phyloP scores from a whole-genome alignment of 306 rosid genomes.

The Trifolium repens region DNA sequence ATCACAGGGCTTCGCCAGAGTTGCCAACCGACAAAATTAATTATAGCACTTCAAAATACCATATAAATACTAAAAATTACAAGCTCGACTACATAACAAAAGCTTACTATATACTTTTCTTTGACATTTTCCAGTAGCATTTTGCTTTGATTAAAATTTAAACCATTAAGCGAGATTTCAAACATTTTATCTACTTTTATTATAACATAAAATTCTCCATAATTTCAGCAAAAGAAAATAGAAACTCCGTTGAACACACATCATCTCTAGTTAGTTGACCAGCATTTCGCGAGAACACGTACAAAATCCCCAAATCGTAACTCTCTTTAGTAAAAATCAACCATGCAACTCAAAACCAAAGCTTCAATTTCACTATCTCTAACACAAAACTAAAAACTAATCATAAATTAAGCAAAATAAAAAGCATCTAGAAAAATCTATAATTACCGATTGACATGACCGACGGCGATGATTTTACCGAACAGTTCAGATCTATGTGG shows the following conservation, averaged over 20 bases:
- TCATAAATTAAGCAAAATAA: background rate
- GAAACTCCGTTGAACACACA: background rate
- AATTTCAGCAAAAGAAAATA: background rate
- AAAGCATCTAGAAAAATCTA: background rate
- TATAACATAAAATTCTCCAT: background rate
- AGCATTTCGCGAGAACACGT: background rate
- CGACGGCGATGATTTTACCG: conserved; percentile 49
- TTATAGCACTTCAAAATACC: background rate
- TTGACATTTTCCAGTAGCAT: background rate
- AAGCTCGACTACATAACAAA: background rate
- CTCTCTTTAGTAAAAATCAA: background rate
- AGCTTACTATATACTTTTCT: background rate
- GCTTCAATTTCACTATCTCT: conserved; percentile 18
- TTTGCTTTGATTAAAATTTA: background rate
- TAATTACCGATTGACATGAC: conserved; percentile 63
- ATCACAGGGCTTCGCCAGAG: background rate
- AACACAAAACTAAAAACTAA: conserved; percentile 19
- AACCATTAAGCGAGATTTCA: background rate
- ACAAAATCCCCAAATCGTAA: background rate
- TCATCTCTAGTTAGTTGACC: background rate
- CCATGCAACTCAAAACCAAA: conserved; percentile 9
- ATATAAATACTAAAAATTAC: background rate
- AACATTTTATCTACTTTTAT: background rate
- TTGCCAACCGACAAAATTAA: background rate
- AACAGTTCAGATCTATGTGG: conserved; percentile 60